Conservation (phyloP, 768 basidiomycete genomes). For the Neoboletus brunneissimus region DNA sequence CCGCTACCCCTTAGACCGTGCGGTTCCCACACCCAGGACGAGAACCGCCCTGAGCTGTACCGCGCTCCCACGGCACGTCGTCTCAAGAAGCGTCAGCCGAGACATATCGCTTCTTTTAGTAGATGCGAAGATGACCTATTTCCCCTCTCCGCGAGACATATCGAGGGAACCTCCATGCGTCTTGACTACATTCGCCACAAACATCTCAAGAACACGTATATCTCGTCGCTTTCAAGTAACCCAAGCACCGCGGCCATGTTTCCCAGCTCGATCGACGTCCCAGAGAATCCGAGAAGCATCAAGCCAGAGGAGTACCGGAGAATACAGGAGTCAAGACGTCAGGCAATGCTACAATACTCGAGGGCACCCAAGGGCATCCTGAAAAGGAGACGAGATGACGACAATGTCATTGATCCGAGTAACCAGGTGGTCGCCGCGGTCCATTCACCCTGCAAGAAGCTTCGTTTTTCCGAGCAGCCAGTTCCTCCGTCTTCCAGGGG, state of each 20-base stretch:
- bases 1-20: background rate
- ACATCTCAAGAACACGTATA: constrained; percentile 29
- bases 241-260: constrained; percentile 7
- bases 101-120: background rate
- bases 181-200: constrained; percentile 28
- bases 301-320: constrained; percentile 23
- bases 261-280: constrained; percentile 18
- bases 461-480: constrained; percentile 19
- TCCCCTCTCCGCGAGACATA: constrained; percentile 19
- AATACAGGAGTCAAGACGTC: constrained; percentile 25
- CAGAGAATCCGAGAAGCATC: constrained; percentile 19
- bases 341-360: constrained; percentile 27
- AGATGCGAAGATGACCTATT: constrained; percentile 22
- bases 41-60: constrained; percentile 6
- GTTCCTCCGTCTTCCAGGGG: constrained; percentile 1
- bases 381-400: constrained; percentile 29
- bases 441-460: constrained; percentile 18
- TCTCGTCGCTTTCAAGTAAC: constrained; percentile 22
- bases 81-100: constrained; percentile 8
- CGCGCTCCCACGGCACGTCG: background rate
- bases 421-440: background rate
- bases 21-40: constrained; percentile 7
- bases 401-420: constrained; percentile 6
- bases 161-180: constrained; percentile 26
- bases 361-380: constrained; percentile 28